Evolutionary conservation across 2,329 filamentous ascomycete species (phyloP).

Genomic region (Xylaria multiplex): DNA sequence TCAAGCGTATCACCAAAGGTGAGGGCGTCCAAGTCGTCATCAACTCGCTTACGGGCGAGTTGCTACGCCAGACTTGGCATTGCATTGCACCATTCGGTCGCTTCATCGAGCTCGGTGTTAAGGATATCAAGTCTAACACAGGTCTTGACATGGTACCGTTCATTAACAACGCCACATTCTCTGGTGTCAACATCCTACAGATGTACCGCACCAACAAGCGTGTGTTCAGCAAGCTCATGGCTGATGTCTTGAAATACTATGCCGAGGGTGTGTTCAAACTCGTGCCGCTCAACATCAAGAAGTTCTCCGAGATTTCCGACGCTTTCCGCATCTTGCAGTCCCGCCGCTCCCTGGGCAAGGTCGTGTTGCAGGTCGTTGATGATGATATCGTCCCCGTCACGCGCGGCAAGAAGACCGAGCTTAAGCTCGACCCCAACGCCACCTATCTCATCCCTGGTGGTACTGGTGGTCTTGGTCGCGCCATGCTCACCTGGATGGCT

Average conservation of each 20-base stretch:
- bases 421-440: slow-evolving; percentile 42
- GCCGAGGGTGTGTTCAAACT: slow-evolving; percentile 43
- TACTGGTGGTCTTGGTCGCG: slow-evolving; percentile 48
- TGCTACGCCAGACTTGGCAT: slow-evolving; percentile 46
- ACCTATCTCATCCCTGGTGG: slow-evolving; percentile 51
- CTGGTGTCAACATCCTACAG: slow-evolving; percentile 45
- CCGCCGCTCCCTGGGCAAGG: slow-evolving; percentile 42
- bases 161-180: slow-evolving; percentile 44
- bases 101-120: slow-evolving; percentile 45
- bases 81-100: slow-evolving; percentile 46
- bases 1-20: slow-evolving; percentile 45
- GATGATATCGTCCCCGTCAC: slow-evolving; percentile 43
- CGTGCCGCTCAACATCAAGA: slow-evolving; percentile 44
- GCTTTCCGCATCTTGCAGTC: slow-evolving; percentile 46
- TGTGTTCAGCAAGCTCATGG: slow-evolving; percentile 43
- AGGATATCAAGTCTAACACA: slow-evolving; percentile 46
- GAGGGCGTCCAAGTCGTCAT: slow-evolving; percentile 44
- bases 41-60: slow-evolving; percentile 43
- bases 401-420: slow-evolving; percentile 41
- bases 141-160: slow-evolving; percentile 47
- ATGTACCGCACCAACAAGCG: slow-evolving; percentile 46
- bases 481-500: slow-evolving; percentile 48
- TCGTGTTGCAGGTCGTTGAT: slow-evolving; percentile 43
- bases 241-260: slow-evolving; percentile 42
- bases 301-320: slow-evolving; percentile 45